Evolutionary conservation across 805 yeast species (phyloP), one percentile per base, ranked within the genome.

Genomic region (Tetrapisispora taiwanensis): DNA sequence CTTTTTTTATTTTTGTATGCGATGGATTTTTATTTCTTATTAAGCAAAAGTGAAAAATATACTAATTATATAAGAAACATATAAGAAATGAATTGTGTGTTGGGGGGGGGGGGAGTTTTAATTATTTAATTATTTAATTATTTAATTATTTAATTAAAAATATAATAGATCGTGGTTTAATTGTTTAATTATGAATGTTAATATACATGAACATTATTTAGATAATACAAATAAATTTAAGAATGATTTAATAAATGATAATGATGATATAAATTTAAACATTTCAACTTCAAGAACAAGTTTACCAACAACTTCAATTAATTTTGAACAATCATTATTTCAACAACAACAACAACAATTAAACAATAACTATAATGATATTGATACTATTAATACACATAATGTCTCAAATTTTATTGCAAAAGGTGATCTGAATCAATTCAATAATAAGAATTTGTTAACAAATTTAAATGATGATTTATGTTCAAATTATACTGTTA

Each of bases 221-320:
- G 39, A 38, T 34, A 15, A n/a, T 2, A 4, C 26, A 3, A n/a
- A 7, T 5, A n/a, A 14, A 31, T 8, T 18, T 9, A 31, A 15
- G 8, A 5, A n/a, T 9, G n/a, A 31, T 9, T 14, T 22, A 6
- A 8, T 22, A 6, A 22, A 22, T 22, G 26, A 22, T 1, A 27
- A 20, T 8, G 13, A 32, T 32, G 39, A 38, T 15, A 38, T 3
- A 17, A 36, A 14, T 28, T 24, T 34, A 10, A 19, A 10, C 2
- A 20, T 32, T 9, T 30, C 39, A 14, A 24, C 15, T 20, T 28
- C 36, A 20, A 36, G 17, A 19, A 12, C 38, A 7, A 19, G 33
- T 2, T 19, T 38, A 10, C 42, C 46, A 6, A 43, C 46, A 6
- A 39, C 39, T 12, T 43, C 42, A 17, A 17, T 43, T n/a, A 30